Percentiles rank a stretch among this genome's conserved stretches.
Conservation (phyloP, 306 rosid genomes). For the Vachellia collinsii region DNA sequence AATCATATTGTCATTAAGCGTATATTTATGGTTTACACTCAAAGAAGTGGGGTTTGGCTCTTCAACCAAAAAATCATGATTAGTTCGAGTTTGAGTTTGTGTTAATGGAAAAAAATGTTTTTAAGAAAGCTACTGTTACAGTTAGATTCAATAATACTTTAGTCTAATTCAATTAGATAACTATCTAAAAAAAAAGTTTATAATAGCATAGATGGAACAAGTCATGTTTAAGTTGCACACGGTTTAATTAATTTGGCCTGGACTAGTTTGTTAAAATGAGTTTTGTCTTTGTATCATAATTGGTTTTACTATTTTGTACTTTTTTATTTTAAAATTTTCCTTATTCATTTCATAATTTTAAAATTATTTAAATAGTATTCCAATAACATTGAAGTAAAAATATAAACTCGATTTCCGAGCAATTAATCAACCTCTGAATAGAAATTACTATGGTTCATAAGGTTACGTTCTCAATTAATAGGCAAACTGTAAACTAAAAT, state of each 20-base stretch:
- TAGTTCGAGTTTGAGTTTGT: too few species aligned
- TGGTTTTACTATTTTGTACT: not conserved
- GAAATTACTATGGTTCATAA: not conserved
- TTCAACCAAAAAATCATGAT: too few species aligned
- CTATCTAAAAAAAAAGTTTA: too few species aligned
- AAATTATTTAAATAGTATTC: too few species aligned
- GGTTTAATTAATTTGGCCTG: not conserved
- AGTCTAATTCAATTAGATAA: too few species aligned
- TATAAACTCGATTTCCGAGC: not conserved
- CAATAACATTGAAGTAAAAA: too few species aligned
- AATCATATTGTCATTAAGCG: not conserved
- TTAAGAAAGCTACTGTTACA: too few species aligned
- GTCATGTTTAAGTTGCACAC: not conserved
- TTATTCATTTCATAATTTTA: too few species aligned
- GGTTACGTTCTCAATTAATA: not conserved
- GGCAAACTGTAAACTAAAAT: not conserved
- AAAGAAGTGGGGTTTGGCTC: too few species aligned
- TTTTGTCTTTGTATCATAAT: not conserved
- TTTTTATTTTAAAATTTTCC: too few species aligned
- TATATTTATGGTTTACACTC: not conserved
- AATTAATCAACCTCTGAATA: not conserved
- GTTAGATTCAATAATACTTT: too few species aligned
- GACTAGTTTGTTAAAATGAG: not conserved
- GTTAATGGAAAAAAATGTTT: too few species aligned
- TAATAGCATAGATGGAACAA: not conserved